A percentile compares a stretch with the other conserved stretches of the same genome.
phyloP scores from a whole-genome alignment of 2,329 filamentous ascomycete genomes.

The Aspergillus candidus region DNA sequence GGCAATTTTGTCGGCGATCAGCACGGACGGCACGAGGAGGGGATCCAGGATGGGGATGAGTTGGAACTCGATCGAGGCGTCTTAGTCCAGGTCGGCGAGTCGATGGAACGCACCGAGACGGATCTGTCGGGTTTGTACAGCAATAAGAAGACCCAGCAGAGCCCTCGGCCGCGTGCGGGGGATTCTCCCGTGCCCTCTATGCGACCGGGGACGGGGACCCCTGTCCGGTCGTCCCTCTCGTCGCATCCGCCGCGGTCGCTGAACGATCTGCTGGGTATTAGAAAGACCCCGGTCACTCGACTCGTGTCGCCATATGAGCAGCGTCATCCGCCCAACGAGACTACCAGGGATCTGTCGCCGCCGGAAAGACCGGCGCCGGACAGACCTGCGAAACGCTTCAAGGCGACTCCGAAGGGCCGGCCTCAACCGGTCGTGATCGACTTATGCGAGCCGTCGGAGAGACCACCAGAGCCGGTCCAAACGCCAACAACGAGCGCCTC shows the following conservation, averaged over 20 bases:
- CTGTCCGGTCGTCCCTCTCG: slow-evolving; percentile 18
- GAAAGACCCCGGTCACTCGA: slow-evolving; percentile 58
- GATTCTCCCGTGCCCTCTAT: slow-evolving; percentile 38
- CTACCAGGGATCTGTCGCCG: slow-evolving; percentile 4
- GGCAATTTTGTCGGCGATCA: slow-evolving; percentile 78
- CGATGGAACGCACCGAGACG: slow-evolving; percentile 65
- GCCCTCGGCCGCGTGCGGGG: slow-evolving; percentile 22
- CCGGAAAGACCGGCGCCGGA: slow-evolving; percentile 22
- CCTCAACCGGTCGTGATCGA: slow-evolving; percentile 16
- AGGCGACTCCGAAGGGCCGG: slow-evolving; percentile 13
- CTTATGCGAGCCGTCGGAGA: slow-evolving; percentile 13
- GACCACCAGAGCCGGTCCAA: background rate
- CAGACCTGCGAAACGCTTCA: slow-evolving; percentile 31
- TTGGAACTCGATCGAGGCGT: slow-evolving; percentile 69
- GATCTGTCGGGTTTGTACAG: slow-evolving; percentile 71
- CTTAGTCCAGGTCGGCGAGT: slow-evolving; percentile 74
- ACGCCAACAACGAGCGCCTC: background rate
- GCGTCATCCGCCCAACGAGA: slow-evolving; percentile 11
- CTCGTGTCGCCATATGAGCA: slow-evolving; percentile 62
- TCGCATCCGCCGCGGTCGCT: slow-evolving; percentile 51
- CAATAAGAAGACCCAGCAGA: slow-evolving; percentile 50
- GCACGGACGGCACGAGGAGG: slow-evolving; percentile 66
- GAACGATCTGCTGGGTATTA: slow-evolving; percentile 59
- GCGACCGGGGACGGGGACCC: slow-evolving; percentile 28
- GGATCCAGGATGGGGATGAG: slow-evolving; percentile 76